Conservation (phyloP, 2,329 filamentous ascomycete species). For the Aspergillus terreus region DNA sequence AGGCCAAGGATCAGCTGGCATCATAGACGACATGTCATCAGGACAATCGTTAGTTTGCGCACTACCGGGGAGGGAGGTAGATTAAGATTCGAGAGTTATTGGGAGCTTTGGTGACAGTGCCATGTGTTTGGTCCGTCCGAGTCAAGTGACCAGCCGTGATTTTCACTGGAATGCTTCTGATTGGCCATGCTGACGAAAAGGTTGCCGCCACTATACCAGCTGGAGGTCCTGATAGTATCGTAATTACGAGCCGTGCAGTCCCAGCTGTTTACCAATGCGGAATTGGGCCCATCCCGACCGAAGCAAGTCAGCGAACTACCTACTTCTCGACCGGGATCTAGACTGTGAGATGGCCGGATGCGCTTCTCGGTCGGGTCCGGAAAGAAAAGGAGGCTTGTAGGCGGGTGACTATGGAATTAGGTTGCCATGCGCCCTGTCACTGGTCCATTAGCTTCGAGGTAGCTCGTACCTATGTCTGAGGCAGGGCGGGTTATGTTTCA, state of each 20-base stretch:
- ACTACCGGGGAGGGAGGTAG: not conserved
- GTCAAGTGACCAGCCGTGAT: conserved; percentile 40
- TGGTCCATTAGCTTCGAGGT: too few relatives aligned
- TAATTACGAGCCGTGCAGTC: conserved; percentile 7
- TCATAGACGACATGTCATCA: not conserved
- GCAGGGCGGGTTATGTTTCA: too few relatives aligned
- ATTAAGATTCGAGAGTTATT: not conserved
- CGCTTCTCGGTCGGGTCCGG: not conserved
- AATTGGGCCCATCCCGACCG: too few relatives aligned
- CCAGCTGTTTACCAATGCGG: too few relatives aligned
- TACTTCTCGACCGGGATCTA: conserved; percentile 10
- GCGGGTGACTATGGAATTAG: not conserved
- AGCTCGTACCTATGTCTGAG: too few relatives aligned
- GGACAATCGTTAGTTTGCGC: too few relatives aligned
- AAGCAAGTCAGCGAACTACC: not conserved
- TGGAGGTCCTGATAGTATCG: conserved; percentile 3
- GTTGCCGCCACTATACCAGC: conserved; percentile 1
- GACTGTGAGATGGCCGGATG: conserved; percentile 6
- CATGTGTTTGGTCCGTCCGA: conserved; percentile 15
- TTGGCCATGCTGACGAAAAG: conserved; percentile 17
- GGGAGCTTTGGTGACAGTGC: conserved; percentile 12
- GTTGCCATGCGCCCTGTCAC: not conserved
- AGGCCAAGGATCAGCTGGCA: too few relatives aligned
- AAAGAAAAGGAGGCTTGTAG: not conserved
- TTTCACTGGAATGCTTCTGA: conserved; percentile 29